phyloP scores from a whole-genome alignment of 768 basidiomycete species.

The Lactarius evosmus region DNA sequence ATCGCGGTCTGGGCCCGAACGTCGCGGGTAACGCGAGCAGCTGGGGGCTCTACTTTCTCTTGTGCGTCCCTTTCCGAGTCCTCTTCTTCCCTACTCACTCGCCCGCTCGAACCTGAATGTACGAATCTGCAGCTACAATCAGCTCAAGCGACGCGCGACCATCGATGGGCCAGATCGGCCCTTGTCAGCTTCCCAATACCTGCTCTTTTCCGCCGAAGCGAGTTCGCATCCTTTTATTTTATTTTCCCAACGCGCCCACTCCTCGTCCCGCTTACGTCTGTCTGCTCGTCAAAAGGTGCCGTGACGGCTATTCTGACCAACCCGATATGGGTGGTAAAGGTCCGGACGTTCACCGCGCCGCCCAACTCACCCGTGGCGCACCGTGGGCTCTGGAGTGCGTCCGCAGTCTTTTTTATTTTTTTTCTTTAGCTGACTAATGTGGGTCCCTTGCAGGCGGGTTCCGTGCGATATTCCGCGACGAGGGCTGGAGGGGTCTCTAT shows the following conservation, averaged over 20 bases:
- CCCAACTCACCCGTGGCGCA: conserved; percentile 69
- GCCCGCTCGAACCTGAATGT: background rate
- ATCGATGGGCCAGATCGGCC: conserved; percentile 61
- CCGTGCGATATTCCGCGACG: conserved; percentile 60
- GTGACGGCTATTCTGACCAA: conserved; percentile 93
- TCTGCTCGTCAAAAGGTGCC: conserved; percentile 62
- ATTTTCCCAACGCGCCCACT: background rate
- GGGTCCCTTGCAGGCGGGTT: conserved; percentile 59
- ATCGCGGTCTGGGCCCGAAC: conserved; percentile 87
- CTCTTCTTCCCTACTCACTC: too few relatives aligned
- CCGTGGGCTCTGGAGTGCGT: conserved; percentile 71
- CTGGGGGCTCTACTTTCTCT: conserved; percentile 46
- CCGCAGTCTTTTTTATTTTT: too few relatives aligned
- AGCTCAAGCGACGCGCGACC: conserved; percentile 79
- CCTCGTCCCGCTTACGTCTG: conserved; percentile 24
- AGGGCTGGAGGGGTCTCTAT: conserved; percentile 80
- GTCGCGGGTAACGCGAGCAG: conserved; percentile 89
- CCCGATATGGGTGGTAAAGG: conserved; percentile 97
- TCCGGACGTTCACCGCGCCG: conserved; percentile 89
- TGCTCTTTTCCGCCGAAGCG: conserved; percentile 91
- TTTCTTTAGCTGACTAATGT: background rate
- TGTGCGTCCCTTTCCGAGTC: conserved; percentile 55
- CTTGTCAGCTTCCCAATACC: conserved; percentile 73
- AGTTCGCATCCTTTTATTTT: conserved; percentile 59
- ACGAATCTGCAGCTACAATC: conserved; percentile 73